Evolutionary conservation across 257 asterid species (phyloP).

Genomic region (Nicotiana noctiflora): DNA sequence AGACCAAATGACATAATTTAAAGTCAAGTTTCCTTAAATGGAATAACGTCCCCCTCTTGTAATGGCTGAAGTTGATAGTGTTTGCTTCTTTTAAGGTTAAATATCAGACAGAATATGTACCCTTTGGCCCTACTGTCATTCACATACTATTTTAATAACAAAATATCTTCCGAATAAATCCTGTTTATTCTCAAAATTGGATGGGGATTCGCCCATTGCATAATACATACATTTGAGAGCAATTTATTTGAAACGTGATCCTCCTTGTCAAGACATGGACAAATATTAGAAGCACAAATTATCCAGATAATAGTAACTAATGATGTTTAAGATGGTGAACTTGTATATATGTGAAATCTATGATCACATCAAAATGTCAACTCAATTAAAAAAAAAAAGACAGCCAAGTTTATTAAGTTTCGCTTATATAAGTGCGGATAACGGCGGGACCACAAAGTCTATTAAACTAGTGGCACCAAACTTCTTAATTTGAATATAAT

Average conservation of each 20-base stretch:
- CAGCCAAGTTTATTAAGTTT: no score
- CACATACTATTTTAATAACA: conserved; percentile 6
- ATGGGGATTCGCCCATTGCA: not conserved
- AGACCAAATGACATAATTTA: conserved; percentile 22
- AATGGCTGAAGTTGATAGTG: conserved; percentile 35
- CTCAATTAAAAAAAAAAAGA: no score
- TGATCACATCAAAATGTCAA: no score
- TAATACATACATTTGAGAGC: no score
- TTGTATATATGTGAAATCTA: not conserved
- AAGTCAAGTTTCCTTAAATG: conserved; percentile 32
- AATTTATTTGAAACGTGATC: not conserved
- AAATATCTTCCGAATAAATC: no score
- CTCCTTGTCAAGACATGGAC: no score
- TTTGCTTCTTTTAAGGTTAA: conserved; percentile 24
- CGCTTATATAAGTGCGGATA: no score
- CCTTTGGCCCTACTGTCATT: conserved; percentile 24
- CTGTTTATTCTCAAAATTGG: no score
- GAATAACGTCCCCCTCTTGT: conserved; percentile 34
- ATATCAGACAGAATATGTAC: conserved; percentile 34
- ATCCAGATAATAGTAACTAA: not conserved
- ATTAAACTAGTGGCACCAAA: no score
- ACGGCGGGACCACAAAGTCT: no score
- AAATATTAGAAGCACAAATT: not conserved
- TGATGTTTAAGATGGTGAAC: not conserved
- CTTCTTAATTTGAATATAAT: no score